Base-by-base conservation (phyloP, 495 filamentous ascomycete species). In the Neurospora sp. region DNA sequence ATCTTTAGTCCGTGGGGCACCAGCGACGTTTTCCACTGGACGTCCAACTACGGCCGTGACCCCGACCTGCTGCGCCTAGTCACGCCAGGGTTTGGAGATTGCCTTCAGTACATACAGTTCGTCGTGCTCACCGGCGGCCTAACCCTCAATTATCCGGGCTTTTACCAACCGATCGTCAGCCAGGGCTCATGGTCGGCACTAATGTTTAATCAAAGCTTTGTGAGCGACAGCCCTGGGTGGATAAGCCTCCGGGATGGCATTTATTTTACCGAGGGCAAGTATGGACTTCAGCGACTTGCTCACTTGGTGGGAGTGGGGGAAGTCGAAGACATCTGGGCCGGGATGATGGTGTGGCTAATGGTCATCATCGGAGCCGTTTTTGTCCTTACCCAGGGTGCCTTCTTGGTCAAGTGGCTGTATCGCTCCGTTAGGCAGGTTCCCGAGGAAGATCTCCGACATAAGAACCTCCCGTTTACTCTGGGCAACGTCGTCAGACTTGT, bases 21-120 rank as follows among this genome's bases (percentile, higher is more conserved):
- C 11, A 89, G 88, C 5, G 92, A 98, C 80, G 85, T 92, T 11
- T 98, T 98, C 80, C 89, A 91, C 72, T 99, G 94, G 93, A 94
- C 93, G 27, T 97, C 93, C 79, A 98, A 98, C 78, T 98, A 94
- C 80, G 96, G 96, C 39, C 90, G 94, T 76, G 96, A 99, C 75
- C 91, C 93, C 62, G 96, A 99, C 80, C 86, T 98, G 72, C 85
- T 99, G 48, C 91, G 96, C 39, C 84, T 98, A 41, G 94, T 99
- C 27, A 99, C 96, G 9, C 96, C 96, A 16, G 96, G 96, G 0
- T 99, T 99, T 79, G 94, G 93, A 12, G 96, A 99, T 76, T 99
- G 96, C 80, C 88, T 99, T 39, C 94, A 99, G 82, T 99, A 98
- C 79, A 91, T 99, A 39, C 96, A 99, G 78, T 98, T 96, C 75